Conservation (phyloP, 2,329 filamentous ascomycete species). For the Aspergillus eucalypticola region DNA sequence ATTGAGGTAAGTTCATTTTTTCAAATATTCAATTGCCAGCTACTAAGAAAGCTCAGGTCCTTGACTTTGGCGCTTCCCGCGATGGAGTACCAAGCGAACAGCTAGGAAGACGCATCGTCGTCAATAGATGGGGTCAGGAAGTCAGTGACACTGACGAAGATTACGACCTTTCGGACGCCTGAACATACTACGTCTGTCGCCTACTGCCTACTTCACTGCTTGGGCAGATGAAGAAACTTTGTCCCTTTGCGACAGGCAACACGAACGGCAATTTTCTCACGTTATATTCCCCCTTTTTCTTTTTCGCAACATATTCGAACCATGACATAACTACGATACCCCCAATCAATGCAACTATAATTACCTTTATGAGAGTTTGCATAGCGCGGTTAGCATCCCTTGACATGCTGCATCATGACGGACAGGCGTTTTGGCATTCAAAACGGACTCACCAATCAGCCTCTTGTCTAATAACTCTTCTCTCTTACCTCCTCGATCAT, state of each 20-base stretch:
- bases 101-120: conserved; percentile 72
- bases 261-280: conserved; percentile 8
- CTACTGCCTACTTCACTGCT: background rate
- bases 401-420: conserved; percentile 37
- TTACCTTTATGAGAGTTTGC: conserved; percentile 35
- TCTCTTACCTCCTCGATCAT: conserved; percentile 3
- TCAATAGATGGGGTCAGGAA: conserved; percentile 45
- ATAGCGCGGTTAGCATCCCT: conserved; percentile 43
- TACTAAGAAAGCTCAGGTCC: conserved; percentile 63
- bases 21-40: conserved; percentile 4
- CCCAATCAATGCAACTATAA: conserved; percentile 33
- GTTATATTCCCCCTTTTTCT: conserved; percentile 10
- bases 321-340: conserved; percentile 39
- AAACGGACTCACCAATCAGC: conserved; percentile 11
- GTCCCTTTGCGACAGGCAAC: background rate
- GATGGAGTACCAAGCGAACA: conserved; percentile 79
- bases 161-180: conserved; percentile 31
- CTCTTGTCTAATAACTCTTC: conserved; percentile 6
- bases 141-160: conserved; percentile 37
- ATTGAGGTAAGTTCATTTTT: conserved; percentile 73
- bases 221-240: background rate
- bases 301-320: conserved; percentile 21
- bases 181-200: background rate
- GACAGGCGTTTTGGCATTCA: conserved; percentile 36
- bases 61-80: conserved; percentile 92